Percentiles rank a stretch among this genome's conserved stretches.
phyloP scores from a whole-genome alignment of 306 rosid genomes.

The Citrullus mucosospermus region DNA sequence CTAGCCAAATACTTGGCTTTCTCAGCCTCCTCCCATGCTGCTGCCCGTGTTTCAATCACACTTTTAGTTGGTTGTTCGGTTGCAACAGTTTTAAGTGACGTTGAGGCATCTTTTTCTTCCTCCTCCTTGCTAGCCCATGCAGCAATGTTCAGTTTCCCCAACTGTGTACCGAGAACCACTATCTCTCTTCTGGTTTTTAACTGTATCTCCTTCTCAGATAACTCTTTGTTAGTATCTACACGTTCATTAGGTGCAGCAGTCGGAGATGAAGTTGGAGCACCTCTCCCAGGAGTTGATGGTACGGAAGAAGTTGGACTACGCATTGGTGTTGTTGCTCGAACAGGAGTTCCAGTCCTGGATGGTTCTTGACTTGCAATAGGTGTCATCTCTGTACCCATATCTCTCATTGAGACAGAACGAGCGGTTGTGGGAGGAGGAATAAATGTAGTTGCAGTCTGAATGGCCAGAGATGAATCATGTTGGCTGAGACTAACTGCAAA shows the following conservation, averaged over 20 bases:
- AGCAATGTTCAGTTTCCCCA: conserved; percentile 89
- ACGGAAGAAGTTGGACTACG: conserved; percentile 80
- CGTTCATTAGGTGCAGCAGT: conserved; percentile 16
- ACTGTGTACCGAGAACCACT: conserved; percentile 79
- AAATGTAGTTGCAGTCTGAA: conserved; percentile 64
- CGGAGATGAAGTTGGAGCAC: conserved; percentile 23
- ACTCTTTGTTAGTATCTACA: conserved; percentile 29
- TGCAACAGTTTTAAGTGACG: conserved; percentile 42
- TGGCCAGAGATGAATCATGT: conserved; percentile 58
- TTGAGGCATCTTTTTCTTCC: conserved; percentile 79
- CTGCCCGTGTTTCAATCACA: conserved; percentile 67
- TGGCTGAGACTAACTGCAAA: conserved; percentile 70
- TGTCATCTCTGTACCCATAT: conserved; percentile 99
- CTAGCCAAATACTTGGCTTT: conserved; percentile 89
- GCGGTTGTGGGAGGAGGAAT: conserved; percentile 88
- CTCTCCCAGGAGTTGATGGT: conserved; percentile 73
- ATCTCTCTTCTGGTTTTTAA: conserved; percentile 87
- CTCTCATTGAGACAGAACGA: conserved; percentile 96
- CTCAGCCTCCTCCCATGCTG: conserved; percentile 96
- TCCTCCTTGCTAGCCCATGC: conserved; percentile 99
- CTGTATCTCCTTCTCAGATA: conserved; percentile 88
- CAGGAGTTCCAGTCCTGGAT: conserved; percentile 90
- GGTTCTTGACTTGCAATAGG: conserved; percentile 99
- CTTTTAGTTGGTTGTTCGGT: conserved; percentile 28
- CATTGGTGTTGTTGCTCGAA: conserved; percentile 83